phyloP scores from a whole-genome alignment of 768 basidiomycete species.

The Termitomyces sp. region DNA sequence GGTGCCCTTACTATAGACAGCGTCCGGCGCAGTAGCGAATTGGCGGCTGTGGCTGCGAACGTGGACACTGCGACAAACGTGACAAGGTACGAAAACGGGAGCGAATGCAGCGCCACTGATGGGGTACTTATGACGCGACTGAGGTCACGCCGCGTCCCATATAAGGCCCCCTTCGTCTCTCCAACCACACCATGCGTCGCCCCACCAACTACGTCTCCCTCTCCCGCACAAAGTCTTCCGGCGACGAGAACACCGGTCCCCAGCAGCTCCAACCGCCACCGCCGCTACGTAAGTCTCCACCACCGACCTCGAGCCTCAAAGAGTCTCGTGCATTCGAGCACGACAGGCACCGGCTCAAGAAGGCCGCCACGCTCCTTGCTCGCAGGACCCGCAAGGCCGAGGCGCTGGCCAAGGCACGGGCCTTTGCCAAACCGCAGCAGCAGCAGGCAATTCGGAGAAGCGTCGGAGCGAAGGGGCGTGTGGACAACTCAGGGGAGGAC shows the following conservation, averaged over 20 bases:
- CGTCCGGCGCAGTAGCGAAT: neutral
- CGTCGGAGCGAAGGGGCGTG: neutral
- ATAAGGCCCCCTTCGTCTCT: slow-evolving; percentile 5
- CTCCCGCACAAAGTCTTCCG: neutral
- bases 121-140: slow-evolving; percentile 3
- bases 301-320: slow-evolving; percentile 22
- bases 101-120: slow-evolving; percentile 12
- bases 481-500: neutral
- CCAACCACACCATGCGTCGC: slow-evolving; percentile 8
- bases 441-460: neutral
- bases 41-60: neutral
- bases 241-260: neutral
- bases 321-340: slow-evolving; percentile 45
- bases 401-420: neutral
- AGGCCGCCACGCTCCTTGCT: slow-evolving; percentile 34
- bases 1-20: neutral
- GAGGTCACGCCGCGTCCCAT: slow-evolving; percentile 10
- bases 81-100: slow-evolving; percentile 2
- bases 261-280: neutral
- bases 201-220: slow-evolving; percentile 3
- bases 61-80: neutral
- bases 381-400: slow-evolving; percentile 28
- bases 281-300: slow-evolving; percentile 7
- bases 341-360: slow-evolving; percentile 41
- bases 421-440: neutral